Evolutionary conservation across 768 basidiomycete genomes (phyloP), one percentile per base, ranked within the genome.

Genomic region (Lactarius hatsudake): DNA sequence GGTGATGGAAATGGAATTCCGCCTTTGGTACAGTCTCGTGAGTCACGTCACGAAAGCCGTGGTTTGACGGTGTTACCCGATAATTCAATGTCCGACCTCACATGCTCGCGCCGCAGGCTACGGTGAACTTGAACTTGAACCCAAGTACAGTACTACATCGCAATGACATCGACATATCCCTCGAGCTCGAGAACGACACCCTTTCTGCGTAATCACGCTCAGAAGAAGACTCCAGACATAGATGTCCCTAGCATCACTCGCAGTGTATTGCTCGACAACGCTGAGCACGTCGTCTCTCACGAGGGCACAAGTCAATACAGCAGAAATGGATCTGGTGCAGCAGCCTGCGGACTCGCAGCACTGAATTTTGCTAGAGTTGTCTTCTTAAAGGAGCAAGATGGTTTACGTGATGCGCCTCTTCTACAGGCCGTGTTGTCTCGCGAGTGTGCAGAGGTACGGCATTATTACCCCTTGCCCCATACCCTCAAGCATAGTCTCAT

Each of bases 341-440:
- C 88, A 51, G 81, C 87, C 2, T 90, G 88, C 67, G 89, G 89
- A 20, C 79, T 90, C 30, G 88, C 88, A 28, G 84, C 85, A 2
- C 75, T 89, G 72, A 89, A 89, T 72, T 88, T 86, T 67, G 85
- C 83, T 13, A 79, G 86, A 61, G 70, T 85, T 8, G 77, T 81
- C 10, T 80, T 87, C 40, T 77, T 72, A 56, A 74, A 73, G 28
- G 78, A 81, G 61, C 70, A 75, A 43, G 73, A 72, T 6, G 76
- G 79, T 3, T 38, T 74, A 26, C 62, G 57, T 28, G 78, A 74
- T 7, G 71, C 63, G 13, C 71, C 68, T 28, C 71, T 84, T 26
- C 63, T 83, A 13, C 61, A 73, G 30, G 73, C 74, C 45, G 71
- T 84, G 60, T 71, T 78, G 63, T 71, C 74, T 48, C 74, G 73